Evolutionary conservation across 305 asterid genomes (phyloP).

Genomic region (Plantago rigida): DNA sequence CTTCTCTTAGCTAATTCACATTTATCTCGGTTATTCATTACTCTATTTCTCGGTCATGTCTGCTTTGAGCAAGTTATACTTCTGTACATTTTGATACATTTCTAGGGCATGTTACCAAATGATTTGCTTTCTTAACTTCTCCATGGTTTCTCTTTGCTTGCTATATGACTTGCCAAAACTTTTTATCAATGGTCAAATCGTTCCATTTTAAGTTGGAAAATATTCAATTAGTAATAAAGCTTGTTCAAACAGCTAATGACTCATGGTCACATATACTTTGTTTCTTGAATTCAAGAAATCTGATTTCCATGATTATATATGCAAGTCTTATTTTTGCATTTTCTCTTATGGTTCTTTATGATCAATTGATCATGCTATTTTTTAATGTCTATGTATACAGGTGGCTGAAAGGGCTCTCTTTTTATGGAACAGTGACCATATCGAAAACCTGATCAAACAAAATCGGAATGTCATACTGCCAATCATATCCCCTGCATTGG

Average conservation of each 20-base stretch:
- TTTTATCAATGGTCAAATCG: too few species aligned
- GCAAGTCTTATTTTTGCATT: neutral
- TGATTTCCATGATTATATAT: neutral
- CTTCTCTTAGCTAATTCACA: neutral
- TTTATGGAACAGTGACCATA: slow-evolving; percentile 49
- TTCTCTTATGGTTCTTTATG: neutral
- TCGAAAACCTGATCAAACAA: slow-evolving; percentile 48
- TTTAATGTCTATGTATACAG: slow-evolving; percentile 22
- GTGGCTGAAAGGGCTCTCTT: slow-evolving; percentile 57
- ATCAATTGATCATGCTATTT: slow-evolving; percentile 15
- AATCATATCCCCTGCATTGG: slow-evolving; percentile 44
- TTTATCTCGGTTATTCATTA: neutral
- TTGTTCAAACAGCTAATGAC: too few species aligned
- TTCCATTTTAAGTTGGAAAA: too few species aligned
- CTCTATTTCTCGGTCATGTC: too few species aligned
- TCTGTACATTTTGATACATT: too few species aligned
- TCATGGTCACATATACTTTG: too few species aligned
- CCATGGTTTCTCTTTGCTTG: too few species aligned
- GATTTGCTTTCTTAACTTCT: too few species aligned
- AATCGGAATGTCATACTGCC: slow-evolving; percentile 43
- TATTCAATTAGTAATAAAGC: too few species aligned
- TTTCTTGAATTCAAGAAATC: neutral
- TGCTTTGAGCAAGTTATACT: too few species aligned
- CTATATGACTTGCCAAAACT: too few species aligned
- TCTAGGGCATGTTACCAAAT: too few species aligned